Conservation (phyloP, 2,329 filamentous ascomycete genomes). For the Fusarium guadeloupense region DNA sequence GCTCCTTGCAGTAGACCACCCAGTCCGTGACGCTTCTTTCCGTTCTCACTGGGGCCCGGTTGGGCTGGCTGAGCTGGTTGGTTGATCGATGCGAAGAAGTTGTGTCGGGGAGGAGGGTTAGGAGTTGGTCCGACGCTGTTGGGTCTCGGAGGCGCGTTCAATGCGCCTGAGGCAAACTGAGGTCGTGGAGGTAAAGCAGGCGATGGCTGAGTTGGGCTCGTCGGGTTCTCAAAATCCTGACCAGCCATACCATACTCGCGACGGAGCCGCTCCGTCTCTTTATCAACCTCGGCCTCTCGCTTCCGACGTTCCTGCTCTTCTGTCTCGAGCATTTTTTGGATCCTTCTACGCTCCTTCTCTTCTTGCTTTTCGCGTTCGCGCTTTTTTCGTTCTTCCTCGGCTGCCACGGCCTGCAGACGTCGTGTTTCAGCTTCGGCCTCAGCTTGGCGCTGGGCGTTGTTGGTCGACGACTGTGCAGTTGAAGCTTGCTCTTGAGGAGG, state of each 20-base stretch:
- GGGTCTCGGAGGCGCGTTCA: constrained; percentile 54
- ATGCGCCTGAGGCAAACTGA: constrained; percentile 31
- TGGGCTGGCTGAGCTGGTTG: constrained; percentile 37
- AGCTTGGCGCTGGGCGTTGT: constrained; percentile 44
- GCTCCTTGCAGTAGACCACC: constrained; percentile 44
- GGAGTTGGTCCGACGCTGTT: constrained; percentile 56
- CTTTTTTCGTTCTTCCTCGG: constrained; percentile 60
- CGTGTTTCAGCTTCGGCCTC: constrained; percentile 80
- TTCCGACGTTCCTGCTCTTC: constrained; percentile 69
- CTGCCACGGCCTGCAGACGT: constrained; percentile 68
- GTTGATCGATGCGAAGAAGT: constrained; percentile 39
- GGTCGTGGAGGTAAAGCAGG: constrained; percentile 49
- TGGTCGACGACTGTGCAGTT: constrained; percentile 24
- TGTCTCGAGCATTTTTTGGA: constrained; percentile 71
- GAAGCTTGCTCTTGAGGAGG: constrained; percentile 26
- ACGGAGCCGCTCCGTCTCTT: constrained; percentile 83
- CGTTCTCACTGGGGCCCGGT: constrained; percentile 24
- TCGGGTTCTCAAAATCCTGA: constrained; percentile 48
- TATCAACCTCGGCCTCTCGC: constrained; percentile 70
- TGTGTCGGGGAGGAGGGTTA: constrained; percentile 28
- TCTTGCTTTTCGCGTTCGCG: constrained; percentile 67
- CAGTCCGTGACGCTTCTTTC: constrained; percentile 43
- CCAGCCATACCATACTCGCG: constrained; percentile 71
- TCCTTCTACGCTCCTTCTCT: constrained; percentile 60
- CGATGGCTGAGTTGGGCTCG: constrained; percentile 35